phyloP scores from a whole-genome alignment of 176 grass and related monocot species.

The Musa acuminata region DNA sequence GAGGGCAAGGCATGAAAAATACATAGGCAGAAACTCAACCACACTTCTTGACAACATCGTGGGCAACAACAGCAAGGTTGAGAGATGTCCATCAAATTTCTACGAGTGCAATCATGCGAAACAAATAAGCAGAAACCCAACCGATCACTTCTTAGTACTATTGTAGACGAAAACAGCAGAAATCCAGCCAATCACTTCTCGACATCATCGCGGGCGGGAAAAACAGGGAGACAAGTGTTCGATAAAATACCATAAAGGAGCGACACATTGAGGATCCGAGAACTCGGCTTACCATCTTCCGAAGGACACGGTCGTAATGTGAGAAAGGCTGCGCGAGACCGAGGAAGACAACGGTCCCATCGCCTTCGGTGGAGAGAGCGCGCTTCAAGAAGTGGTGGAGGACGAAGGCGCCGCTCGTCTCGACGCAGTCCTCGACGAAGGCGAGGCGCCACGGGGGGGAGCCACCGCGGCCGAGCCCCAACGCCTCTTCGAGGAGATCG shows the following conservation, averaged over 20 bases:
- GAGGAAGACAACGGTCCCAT: conserved; percentile 1
- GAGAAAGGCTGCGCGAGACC: conserved; percentile 24
- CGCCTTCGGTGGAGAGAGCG: not conserved
- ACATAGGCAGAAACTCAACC: no score
- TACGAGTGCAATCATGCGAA: not conserved
- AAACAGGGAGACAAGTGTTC: not conserved
- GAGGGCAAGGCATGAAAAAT: no score
- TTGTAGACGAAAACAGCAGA: not conserved
- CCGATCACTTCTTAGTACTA: not conserved
- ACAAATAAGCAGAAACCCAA: not conserved
- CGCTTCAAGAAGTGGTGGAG: conserved; percentile 32
- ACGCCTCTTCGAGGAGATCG: conserved; percentile 47
- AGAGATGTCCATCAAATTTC: no score
- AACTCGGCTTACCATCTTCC: conserved; percentile 32
- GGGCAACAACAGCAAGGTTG: no score
- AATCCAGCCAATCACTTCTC: no score
- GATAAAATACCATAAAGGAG: no score
- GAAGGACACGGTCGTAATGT: conserved; percentile 6
- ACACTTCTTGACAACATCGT: no score
- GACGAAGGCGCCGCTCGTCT: conserved; percentile 47
- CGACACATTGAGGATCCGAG: not conserved
- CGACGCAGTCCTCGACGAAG: conserved; percentile 62
- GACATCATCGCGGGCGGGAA: no score
- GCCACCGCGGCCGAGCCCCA: conserved; percentile 26
- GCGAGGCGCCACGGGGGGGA: conserved; percentile 19